These are phyloP conservation scores for Zea mays DNA, from an alignment of 176 grass and related monocot species.

Conservation along the genomic window DNA sequence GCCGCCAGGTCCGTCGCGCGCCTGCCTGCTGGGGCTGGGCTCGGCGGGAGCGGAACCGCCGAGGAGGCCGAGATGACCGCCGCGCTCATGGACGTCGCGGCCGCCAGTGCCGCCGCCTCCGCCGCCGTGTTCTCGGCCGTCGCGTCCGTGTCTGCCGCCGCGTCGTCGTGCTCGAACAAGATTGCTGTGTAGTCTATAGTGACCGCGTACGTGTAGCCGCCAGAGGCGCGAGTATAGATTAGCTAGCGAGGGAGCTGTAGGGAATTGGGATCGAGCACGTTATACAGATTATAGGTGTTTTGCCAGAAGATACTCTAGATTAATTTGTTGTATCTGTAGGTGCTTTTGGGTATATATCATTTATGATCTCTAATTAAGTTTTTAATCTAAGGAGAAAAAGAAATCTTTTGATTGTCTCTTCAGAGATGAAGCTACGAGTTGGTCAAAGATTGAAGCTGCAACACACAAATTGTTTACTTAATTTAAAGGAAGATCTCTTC, in stretches of 20 bases:
- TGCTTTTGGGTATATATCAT: conserved; percentile 11
- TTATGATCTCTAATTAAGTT: neutral
- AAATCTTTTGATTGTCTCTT: conserved; percentile 15
- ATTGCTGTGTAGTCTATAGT: conserved; percentile 18
- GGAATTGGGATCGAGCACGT: neutral
- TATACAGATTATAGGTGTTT: conserved; percentile 10
- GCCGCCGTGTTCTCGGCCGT: too few relatives aligned
- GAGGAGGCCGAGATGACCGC: too few relatives aligned
- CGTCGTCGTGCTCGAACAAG: too few relatives aligned
- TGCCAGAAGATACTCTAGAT: conserved; percentile 23
- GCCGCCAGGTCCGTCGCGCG: too few relatives aligned
- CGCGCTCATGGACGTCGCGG: too few relatives aligned
- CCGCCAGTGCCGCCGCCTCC: too few relatives aligned
- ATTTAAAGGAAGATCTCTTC: conserved; percentile 39
- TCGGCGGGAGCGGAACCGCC: too few relatives aligned
- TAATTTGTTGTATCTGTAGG: neutral
- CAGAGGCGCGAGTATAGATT: neutral
- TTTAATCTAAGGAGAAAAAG: neutral
- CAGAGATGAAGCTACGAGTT: conserved; percentile 13
- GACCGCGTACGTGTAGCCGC: neutral
- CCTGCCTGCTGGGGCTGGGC: too few relatives aligned
- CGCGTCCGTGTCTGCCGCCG: too few relatives aligned
- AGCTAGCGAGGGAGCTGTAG: neutral
- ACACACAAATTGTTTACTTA: conserved; percentile 42
- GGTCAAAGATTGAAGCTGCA: conserved; percentile 40